These are phyloP conservation scores for Zoysia matrella DNA, from an alignment of 202 grass and related monocot species.

Conservation along the genomic window DNA sequence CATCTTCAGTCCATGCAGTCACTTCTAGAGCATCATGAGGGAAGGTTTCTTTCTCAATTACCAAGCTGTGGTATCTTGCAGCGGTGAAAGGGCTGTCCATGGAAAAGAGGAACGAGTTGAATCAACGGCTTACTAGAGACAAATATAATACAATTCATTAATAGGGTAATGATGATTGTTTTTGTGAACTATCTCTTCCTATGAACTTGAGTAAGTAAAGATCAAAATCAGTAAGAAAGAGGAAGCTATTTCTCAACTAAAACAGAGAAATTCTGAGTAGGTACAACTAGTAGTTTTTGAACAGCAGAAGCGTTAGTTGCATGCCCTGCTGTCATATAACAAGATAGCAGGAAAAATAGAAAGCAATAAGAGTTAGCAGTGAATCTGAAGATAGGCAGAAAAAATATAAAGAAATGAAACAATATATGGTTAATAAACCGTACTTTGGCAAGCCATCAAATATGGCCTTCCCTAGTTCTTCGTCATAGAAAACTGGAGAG, in stretches of 20 bases:
- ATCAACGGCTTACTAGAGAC: neutral
- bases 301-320: neutral
- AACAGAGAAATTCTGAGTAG: neutral
- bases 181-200: neutral
- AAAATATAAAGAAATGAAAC: neutral
- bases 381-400: neutral
- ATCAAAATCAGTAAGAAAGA: neutral
- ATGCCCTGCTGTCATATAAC: neutral
- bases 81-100: slow-evolving; percentile 82
- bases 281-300: neutral
- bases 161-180: neutral
- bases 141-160: neutral
- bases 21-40: slow-evolving; percentile 75
- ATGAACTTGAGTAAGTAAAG: neutral
- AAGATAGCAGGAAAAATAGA: neutral
- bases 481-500: slow-evolving; percentile 46
- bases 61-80: slow-evolving; percentile 90
- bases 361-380: neutral
- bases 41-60: slow-evolving; percentile 89
- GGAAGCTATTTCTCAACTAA: neutral
- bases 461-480: slow-evolving; percentile 65
- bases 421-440: slow-evolving; percentile 28
- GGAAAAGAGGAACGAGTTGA: slow-evolving; percentile 38
- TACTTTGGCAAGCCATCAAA: slow-evolving; percentile 89
- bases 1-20: slow-evolving; percentile 64